Evolutionary conservation across 331 rosid species (phyloP).

Genomic region (Malus hybrid): DNA sequence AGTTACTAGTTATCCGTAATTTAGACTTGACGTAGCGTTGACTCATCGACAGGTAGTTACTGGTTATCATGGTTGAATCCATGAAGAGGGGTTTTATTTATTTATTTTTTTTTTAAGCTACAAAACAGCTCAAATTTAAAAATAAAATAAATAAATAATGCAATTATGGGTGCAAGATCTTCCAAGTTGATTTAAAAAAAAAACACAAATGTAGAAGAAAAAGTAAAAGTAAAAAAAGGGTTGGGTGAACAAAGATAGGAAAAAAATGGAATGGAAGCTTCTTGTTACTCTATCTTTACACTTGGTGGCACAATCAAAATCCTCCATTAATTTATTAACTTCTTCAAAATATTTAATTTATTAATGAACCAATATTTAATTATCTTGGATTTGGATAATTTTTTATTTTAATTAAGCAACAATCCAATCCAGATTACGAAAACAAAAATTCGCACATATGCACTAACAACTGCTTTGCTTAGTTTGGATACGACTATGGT

Average conservation of each 20-base stretch:
- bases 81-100: not conserved
- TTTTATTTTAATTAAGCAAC: too few species aligned
- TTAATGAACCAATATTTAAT: too few species aligned
- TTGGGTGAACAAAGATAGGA: not conserved
- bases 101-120: not conserved
- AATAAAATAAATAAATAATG: not conserved
- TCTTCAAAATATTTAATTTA: too few species aligned
- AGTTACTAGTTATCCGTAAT: not conserved
- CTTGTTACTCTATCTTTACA: not conserved
- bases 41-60: not conserved
- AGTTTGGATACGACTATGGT: too few species aligned
- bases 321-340: not conserved
- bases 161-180: not conserved
- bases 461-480: too few species aligned
- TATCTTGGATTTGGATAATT: too few species aligned
- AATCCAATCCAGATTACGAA: too few species aligned
- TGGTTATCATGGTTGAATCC: constrained; percentile 9
- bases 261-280: constrained; percentile 8
- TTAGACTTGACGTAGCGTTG: too few species aligned
- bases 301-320: constrained; percentile 10
- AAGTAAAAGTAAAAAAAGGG: not conserved
- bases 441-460: too few species aligned
- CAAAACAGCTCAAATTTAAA: not conserved
- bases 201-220: constrained; percentile 4
- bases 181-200: not conserved